Evolutionary conservation across 83 land plant species (phyloP), one percentile per base, ranked within the genome.

Genomic region (Thuja plicata): DNA sequence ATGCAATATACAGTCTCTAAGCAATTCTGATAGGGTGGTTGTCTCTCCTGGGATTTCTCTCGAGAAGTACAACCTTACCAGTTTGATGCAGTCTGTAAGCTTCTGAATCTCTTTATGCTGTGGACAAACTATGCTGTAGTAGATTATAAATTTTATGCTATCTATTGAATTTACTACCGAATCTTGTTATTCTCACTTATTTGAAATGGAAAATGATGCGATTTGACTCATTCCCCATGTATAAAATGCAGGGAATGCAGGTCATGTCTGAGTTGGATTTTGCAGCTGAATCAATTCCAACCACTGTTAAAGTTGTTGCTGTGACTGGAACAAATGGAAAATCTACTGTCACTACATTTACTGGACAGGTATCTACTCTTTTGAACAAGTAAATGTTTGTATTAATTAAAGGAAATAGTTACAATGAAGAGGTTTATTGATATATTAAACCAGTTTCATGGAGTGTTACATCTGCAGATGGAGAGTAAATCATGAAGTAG

Each of bases 241-340:
- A 74, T 79, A n/a, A 54, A 76, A 81, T 90, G 52, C 89, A 95
- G 97, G 96, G 96, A 54, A 87, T 88, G 30, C 88, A 91, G 35
- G 92, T 96, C 2, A 86, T 94, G 87, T 95, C 97, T 74, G 97
- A 95, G 84, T 86, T 95, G 87, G 96, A 96, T 32, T 95, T 95
- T 91, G 97, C 97, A 27, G 93, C 97, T 35, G 97, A 95, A 87
- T 91, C 89, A 13, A 82, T 95, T 54, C 95, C 96, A 41, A 88
- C 87, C 78, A 74, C 43, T 52, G 82, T 90, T 34, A 93, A 91
- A 80, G 77, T 95, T 88, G 91, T 94, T 27, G 97, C 96, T 27
- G 94, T 95, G 34, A 88, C 97, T 32, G 97, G 97, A 37, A 95
- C 97, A 30, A 95, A 95, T 88, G 97, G 97, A 60, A 95, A 95